Base-by-base conservation (phyloP, 805 yeast species). In the Yamadazyma sp. region DNA sequence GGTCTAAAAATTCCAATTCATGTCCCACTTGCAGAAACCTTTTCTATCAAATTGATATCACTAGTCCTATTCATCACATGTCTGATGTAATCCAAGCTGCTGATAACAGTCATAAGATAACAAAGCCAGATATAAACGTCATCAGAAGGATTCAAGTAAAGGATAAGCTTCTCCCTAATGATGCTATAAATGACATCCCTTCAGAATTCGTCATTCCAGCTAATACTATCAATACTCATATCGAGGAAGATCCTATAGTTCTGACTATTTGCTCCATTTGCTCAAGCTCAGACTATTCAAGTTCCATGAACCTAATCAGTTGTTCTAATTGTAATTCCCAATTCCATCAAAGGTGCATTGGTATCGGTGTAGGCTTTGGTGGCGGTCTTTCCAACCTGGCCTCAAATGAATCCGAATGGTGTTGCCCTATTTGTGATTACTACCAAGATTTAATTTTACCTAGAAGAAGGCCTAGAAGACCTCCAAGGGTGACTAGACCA, bases 11-110 rank as follows among this genome's bases (percentile, higher is more conserved):
- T 25, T 75, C 82, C 16, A 76, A 74, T 50, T 65, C 71, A 35
- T 78, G 85, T 48, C 86, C 86, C 2, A 72, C 78, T 4, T 79
- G 86, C 48, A 71, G 86, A 14, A 48, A 64, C 20, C 58, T 60
- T 28, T 78, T 67, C 48, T 53, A 66, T 30, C 40, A 55, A 17
- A 56, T 75, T 18, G 38, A 31, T 28, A 39, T 61, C 4, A 47
- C 58, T 16, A 50, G 50, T n/a, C n/a, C n/a, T n/a, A n/a, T n/a
- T n/a, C n/a, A n/a, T n/a, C n/a, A 14, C 17, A 16, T 13, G 9
- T 20, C 9, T 20, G 22, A 9, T 9, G 22, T 20, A 7, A 20
- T 20, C 22, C 22, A 7, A 20, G 22, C 9, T 20, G 9, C 9
- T 7, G n/a, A 8, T 25, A 13, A 8, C 14, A 13, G 27, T 9